Evolutionary conservation across 768 basidiomycete species (phyloP).

Genomic region (Hygrophoropsis aurantiaca): DNA sequence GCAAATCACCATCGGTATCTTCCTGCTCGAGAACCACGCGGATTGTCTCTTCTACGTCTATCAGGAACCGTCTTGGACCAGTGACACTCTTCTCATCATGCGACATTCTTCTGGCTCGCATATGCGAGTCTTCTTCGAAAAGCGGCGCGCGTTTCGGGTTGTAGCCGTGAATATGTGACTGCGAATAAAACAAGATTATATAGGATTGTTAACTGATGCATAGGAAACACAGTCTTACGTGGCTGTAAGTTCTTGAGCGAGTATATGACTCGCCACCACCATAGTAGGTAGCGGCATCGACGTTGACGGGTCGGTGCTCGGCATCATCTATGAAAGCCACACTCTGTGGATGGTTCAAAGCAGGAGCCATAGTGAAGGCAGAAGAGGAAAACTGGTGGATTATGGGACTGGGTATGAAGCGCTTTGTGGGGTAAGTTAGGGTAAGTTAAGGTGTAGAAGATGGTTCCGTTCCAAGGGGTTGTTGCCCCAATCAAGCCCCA

Average conservation of each 20-base stretch:
- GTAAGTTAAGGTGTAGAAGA: slow-evolving; percentile 6
- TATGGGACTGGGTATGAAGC: background rate
- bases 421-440: slow-evolving; percentile 6
- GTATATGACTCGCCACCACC: slow-evolving; percentile 76
- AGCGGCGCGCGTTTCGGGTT: slow-evolving; percentile 67
- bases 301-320: slow-evolving; percentile 46
- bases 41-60: slow-evolving; percentile 98
- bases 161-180: slow-evolving; percentile 76
- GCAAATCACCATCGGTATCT: slow-evolving; percentile 95
- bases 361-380: slow-evolving; percentile 54
- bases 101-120: slow-evolving; percentile 76
- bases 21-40: slow-evolving; percentile 95
- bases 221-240: slow-evolving; percentile 47
- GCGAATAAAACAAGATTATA: slow-evolving; percentile 16
- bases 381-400: background rate
- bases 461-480: too few species aligned
- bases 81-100: slow-evolving; percentile 88
- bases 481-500: too few species aligned
- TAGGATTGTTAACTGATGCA: slow-evolving; percentile 9
- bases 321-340: slow-evolving; percentile 69
- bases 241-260: slow-evolving; percentile 86
- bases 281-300: slow-evolving; percentile 81
- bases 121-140: slow-evolving; percentile 77
- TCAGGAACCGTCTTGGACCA: slow-evolving; percentile 85
- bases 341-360: slow-evolving; percentile 60